Evolutionary conservation across 176 grass and related monocot species (phyloP), one percentile per base, ranked within the genome.

Genomic region (Poa annua): DNA sequence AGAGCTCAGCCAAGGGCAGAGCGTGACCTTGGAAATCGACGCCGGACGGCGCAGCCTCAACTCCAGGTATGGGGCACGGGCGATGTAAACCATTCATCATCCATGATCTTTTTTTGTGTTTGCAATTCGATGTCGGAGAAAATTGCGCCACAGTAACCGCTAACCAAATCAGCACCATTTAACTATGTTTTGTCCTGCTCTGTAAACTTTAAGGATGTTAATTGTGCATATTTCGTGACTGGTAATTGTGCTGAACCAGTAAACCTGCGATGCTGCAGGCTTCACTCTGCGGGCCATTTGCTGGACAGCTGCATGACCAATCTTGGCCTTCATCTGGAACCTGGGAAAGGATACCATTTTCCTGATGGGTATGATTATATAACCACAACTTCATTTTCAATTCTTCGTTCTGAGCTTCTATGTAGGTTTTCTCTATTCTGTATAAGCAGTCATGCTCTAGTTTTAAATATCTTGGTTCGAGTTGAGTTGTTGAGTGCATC

Each of bases 231-330:
- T 36, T 36, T 36, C 35, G 35, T 36, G 35, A 36, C 6, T 7
- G 6, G 6, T 71, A 11, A 32, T 67, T 24, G 61, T 41, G 49
- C 38, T 44, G 3, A 68, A 57, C 5, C 35, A 42, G 47, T 44
- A 1, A 68, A 57, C 6, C 36, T 52, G 39, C 16, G 6, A 29
- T 86, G 38, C 26, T 83, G 22, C 89, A 98, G 96, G 83, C 87
- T 98, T 91, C 92, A 98, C 81, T 98, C 96, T 42, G 92, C 91
- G 12, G 92, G 96, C 0, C 92, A 98, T 95, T 90, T 98, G n/a
- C 73, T 98, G 59, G 96, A 98, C 83, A 75, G 88, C 62, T 98
- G 96, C 63, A 72, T 85, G 77, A 49, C 19, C 17, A 95, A 93
- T 49, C 21, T 88, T 35, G 91, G 87, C 35, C 79, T 91, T 83